Base-by-base conservation (phyloP, 2,329 filamentous ascomycete genomes). In the Phyllosticta capitalensis region DNA sequence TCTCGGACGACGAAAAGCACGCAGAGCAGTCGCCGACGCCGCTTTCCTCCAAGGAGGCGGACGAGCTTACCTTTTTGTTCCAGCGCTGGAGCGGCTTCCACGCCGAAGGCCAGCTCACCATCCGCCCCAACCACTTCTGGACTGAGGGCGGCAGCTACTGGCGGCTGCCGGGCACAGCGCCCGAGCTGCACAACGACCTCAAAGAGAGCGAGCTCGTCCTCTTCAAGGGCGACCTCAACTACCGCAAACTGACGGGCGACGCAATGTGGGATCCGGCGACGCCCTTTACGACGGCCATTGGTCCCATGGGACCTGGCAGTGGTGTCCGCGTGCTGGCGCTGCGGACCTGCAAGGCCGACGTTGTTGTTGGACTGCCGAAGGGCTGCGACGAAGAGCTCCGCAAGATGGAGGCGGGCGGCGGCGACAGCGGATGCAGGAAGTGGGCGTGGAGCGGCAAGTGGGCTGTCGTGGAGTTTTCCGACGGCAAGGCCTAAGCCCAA, bases 381-480 rank as follows among this genome's bases (percentile, higher is more conserved):
- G 92, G 92, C 6, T 83, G 87, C 70, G 94, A 99, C 68, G 91
- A 96, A 75, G 83, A 86, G 71, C 77, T 97, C 57, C 84, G 81
- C 65, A 78, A 81, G 9, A 81, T 76, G 57, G 84, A 89, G 56
- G 84, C 81, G 17, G 89, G 88, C 1, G 89, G 88, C 3, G 88
- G 86, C 17, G 85, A 90, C 62, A 82, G 64, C 73, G 87, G 72
- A 60, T 81, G 84, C 22, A 81, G 94, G 59, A 88, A 89, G 72
- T 97, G 92, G 92, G 92, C 90, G 0, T 97, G 92, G 92, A 88
- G 84, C 68, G 92, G 92, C 50, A 96, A 96, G 74, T 97, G 90
- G 89, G 92, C 92, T 5, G 90, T 97, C n/a, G 86, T 95, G 4
- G 91, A 89, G 28, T 90, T 92, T 67, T 90, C 82, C 52, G 81